Conservation (phyloP, 306 rosid species). For the Gynostemma pentaphyllum region DNA sequence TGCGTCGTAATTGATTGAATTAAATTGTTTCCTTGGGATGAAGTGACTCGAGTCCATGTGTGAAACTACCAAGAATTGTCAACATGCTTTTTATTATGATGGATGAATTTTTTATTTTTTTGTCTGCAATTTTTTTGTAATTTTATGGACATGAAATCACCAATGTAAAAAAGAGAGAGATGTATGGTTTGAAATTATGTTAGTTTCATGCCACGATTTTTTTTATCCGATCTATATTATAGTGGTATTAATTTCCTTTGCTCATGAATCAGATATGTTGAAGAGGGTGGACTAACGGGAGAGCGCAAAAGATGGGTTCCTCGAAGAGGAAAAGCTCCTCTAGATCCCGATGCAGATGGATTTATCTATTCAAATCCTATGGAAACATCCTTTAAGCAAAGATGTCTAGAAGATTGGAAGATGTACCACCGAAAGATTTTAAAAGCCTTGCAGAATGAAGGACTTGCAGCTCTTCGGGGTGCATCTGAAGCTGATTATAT, state of each 20-base stretch:
- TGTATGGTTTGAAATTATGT: background rate
- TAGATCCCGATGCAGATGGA: slow-evolving; percentile 90
- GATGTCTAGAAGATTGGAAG: slow-evolving; percentile 70
- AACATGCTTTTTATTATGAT: background rate
- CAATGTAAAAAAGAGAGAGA: background rate
- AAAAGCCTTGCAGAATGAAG: slow-evolving; percentile 59
- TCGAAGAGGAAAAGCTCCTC: slow-evolving; percentile 82
- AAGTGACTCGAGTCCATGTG: background rate
- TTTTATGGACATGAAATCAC: background rate
- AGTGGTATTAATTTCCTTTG: slow-evolving; percentile 3
- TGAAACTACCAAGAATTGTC: background rate
- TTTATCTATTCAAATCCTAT: slow-evolving; percentile 88
- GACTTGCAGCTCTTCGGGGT: slow-evolving; percentile 62
- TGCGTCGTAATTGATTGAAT: background rate
- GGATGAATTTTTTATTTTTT: slow-evolving; percentile 1
- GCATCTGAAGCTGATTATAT: slow-evolving; percentile 72
- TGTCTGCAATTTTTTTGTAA: background rate
- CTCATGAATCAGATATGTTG: slow-evolving; percentile 52
- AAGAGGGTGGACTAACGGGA: slow-evolving; percentile 95
- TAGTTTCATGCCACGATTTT: background rate
- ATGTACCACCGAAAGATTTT: slow-evolving; percentile 55
- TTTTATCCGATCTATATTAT: background rate
- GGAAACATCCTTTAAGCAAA: slow-evolving; percentile 88
- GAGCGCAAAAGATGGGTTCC: slow-evolving; percentile 98
- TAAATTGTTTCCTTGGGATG: background rate